Base-by-base conservation (phyloP, 1,139 yeast genomes). In the Diutina siamensis region DNA sequence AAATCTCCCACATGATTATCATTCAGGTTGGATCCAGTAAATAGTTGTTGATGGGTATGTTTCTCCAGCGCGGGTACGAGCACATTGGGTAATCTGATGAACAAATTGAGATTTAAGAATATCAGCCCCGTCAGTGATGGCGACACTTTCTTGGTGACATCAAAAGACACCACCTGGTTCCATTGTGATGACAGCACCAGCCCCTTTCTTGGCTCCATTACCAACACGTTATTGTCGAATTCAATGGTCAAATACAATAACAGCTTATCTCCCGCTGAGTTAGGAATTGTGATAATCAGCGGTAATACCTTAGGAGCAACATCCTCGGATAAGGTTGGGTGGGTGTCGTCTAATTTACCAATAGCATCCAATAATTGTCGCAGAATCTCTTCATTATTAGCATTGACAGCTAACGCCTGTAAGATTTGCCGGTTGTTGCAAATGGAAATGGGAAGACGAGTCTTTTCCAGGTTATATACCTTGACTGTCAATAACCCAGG, bases 101-200 rank as follows among this genome's bases (percentile, higher is more conserved):
- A 88, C 33, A 85, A 73, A 60, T 84, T 89, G 47, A 87, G 67
- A 53, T 76, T 80, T 63, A 77, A 56, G 70, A 79, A 58, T 62
- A 62, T 60, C 54, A 72, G 62, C 38, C 73, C 67, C 2, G 63
- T 58, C 28, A 50, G 52, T 38, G 51, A 46, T 42, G 45, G 50
- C 28, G 53, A 48, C 48, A 49, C 51, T 52, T 69, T 72, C 44
- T 86, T 77, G 12, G 94, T 82, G 22, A 89, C 95, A 71, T 92
- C 98, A 60, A 92, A 92, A 9, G 89, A 80, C 12, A 95, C 85
- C 19, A 86, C 88, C 54, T 84, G 85, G 60, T 88, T 89, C 80
- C 95, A 92, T 20, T 64, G 71, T 46, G 65, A 70, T 55, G 63
- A 71, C 54, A 56, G 63, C 50, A 67, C 71, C 0, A 87, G 74